Conservation (phyloP, 371 early-diverging fungal genomes). For the Mortierella sp. region DNA sequence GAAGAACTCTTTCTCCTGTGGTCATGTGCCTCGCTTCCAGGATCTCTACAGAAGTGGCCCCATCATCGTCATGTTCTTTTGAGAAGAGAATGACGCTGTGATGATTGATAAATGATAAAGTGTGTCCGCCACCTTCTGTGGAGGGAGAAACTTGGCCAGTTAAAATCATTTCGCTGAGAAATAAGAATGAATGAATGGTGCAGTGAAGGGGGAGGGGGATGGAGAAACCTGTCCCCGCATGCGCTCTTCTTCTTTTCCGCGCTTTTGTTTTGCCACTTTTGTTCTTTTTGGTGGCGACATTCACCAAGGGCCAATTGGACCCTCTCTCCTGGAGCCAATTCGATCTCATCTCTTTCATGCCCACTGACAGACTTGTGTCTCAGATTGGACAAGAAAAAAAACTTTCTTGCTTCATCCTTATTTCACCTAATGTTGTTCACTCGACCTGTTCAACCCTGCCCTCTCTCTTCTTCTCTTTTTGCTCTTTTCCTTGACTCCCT, state of each 20-base stretch:
- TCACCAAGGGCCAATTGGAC: neutral
- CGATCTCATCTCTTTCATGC: conserved; percentile 3
- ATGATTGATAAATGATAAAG: neutral
- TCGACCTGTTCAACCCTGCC: neutral
- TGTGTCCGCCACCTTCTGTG: neutral
- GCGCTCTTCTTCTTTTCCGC: neutral
- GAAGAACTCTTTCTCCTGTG: neutral
- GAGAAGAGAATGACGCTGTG: neutral
- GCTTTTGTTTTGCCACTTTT: neutral
- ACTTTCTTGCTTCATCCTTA: neutral
- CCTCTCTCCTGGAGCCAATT: neutral
- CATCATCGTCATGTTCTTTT: neutral
- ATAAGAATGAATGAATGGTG: neutral
- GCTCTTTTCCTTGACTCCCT: neutral
- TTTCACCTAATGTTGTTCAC: neutral
- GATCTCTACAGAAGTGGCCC: neutral
- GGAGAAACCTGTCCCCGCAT: neutral
- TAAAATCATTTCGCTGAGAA: neutral
- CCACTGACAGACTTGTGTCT: neutral
- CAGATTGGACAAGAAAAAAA: neutral
- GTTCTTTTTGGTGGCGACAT: neutral
- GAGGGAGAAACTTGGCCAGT: neutral
- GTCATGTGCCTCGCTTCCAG: neutral
- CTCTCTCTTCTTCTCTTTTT: neutral
- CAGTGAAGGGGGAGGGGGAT: neutral